phyloP scores from a whole-genome alignment of 2,329 filamentous ascomycete species.

The Hymenoscyphus salicellus region DNA sequence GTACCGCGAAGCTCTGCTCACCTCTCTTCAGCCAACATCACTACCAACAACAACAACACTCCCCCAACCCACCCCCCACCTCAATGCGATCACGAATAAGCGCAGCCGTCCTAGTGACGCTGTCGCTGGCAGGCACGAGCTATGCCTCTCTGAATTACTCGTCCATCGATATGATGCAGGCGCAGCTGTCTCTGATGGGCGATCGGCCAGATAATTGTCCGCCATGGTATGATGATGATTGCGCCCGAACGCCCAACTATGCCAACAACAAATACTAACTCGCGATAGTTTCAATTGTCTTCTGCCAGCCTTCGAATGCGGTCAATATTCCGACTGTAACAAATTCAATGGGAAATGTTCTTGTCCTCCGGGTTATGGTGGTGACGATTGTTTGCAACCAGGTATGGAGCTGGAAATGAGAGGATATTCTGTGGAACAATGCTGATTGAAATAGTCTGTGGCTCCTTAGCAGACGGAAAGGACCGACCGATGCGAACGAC shows the following conservation, averaged over 20 bases:
- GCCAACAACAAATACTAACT: slow-evolving; percentile 20
- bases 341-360: slow-evolving; percentile 87
- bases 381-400: slow-evolving; percentile 87
- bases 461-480: slow-evolving; percentile 76
- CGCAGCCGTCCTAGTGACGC: slow-evolving; percentile 29
- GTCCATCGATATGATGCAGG: slow-evolving; percentile 57
- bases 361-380: slow-evolving; percentile 89
- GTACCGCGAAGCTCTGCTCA: neutral
- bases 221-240: slow-evolving; percentile 58
- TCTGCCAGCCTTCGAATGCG: slow-evolving; percentile 84
- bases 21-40: slow-evolving; percentile 10
- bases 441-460: slow-evolving; percentile 61
- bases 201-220: slow-evolving; percentile 75
- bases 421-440: neutral
- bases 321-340: slow-evolving; percentile 87
- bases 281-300: slow-evolving; percentile 88
- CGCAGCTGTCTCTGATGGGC: slow-evolving; percentile 67
- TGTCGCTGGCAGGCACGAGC: slow-evolving; percentile 43
- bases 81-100: slow-evolving; percentile 29
- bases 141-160: slow-evolving; percentile 55
- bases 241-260: slow-evolving; percentile 17
- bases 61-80: slow-evolving; percentile 7
- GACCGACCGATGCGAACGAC: slow-evolving; percentile 73
- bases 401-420: slow-evolving; percentile 43
- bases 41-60: slow-evolving; percentile 12